Conservation (phyloP, 1,284 basidiomycete genomes). For the Mycena sp. region DNA sequence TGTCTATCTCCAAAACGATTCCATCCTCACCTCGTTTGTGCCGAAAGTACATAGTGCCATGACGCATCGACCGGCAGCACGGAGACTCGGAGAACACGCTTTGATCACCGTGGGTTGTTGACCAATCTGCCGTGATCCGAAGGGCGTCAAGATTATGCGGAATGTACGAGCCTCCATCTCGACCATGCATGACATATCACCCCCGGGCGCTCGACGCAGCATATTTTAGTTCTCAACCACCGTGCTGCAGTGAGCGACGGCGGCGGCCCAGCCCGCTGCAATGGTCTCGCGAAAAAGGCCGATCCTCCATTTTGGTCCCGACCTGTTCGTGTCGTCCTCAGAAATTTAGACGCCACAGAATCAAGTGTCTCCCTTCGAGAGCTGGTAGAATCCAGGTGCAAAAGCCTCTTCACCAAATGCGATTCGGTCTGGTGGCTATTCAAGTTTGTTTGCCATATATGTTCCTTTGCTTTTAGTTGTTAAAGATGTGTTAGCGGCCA, state of each 20-base stretch:
- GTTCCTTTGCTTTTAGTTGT: neutral
- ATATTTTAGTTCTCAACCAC: no score
- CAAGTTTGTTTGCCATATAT: conserved; percentile 56
- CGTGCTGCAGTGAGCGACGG: no score
- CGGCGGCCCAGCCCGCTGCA: no score
- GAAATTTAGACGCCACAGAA: neutral
- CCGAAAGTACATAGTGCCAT: no score
- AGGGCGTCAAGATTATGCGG: no score
- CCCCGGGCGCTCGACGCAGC: no score
- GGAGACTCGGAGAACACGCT: neutral
- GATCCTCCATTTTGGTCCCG: conserved; percentile 10
- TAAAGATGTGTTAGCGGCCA: conserved; percentile 62
- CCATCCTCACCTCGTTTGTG: no score
- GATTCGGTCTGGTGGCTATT: conserved; percentile 76
- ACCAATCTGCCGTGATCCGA: no score
- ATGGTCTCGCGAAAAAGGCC: no score
- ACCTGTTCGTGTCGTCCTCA: conserved; percentile 15
- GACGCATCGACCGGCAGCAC: neutral
- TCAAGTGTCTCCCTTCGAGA: conserved; percentile 49
- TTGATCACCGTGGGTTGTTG: neutral
- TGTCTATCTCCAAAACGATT: no score
- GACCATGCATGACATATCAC: no score
- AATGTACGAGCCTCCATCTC: no score
- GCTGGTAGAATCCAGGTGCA: conserved; percentile 66
- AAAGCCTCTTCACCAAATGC: conserved; percentile 63